phyloP scores from a whole-genome alignment of 352 stramenopile genomes.

The Phytopythium sindhum region DNA sequence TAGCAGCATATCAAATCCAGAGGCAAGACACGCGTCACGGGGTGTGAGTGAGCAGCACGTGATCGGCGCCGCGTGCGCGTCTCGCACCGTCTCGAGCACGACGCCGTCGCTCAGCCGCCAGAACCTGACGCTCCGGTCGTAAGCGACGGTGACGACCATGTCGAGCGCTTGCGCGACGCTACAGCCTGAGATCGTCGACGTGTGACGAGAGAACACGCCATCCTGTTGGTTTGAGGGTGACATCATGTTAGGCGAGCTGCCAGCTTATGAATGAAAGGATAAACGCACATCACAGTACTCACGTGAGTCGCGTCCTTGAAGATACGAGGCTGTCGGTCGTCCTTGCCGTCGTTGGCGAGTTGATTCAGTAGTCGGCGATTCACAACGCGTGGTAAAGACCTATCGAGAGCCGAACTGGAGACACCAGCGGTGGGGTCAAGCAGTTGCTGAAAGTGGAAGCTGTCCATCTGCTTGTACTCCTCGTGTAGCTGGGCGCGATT shows the following conservation, averaged over 20 bases:
- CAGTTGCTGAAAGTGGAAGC: conserved; percentile 49
- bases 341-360: not conserved
- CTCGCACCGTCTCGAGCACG: conserved; percentile 32
- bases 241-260: not conserved
- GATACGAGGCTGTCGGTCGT: not conserved
- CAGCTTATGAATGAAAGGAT: not conserved
- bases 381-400: not conserved
- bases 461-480: conserved; percentile 33
- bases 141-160: conserved; percentile 42
- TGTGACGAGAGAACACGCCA: conserved; percentile 42
- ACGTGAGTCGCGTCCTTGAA: conserved; percentile 7
- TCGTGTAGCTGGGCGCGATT: not conserved
- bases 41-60: conserved; percentile 46
- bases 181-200: conserved; percentile 37
- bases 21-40: conserved; percentile 16
- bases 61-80: conserved; percentile 46
- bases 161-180: conserved; percentile 35
- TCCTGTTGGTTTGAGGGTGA: conserved; percentile 12
- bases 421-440: conserved; percentile 27
- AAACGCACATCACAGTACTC: not conserved
- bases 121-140: conserved; percentile 45
- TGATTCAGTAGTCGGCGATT: not conserved
- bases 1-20: conserved; percentile 31
- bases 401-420: not conserved
- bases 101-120: conserved; percentile 33